Evolutionary conservation across 331 rosid genomes (phyloP).

Genomic region (Phaseolus coccineus): DNA sequence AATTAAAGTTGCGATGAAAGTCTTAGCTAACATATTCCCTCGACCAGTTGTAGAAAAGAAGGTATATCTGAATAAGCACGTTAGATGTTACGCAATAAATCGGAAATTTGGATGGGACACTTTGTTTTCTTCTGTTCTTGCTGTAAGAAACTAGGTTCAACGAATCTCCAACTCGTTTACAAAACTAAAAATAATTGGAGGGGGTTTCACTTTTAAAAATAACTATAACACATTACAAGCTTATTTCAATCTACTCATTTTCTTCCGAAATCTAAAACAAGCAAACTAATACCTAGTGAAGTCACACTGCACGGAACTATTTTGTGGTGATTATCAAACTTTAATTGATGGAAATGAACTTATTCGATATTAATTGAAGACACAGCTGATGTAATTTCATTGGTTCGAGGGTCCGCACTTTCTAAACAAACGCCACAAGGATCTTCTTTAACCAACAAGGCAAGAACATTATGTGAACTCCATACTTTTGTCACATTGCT

Average conservation of each 20-base stretch:
- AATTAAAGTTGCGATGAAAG: not conserved
- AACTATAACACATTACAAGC: not conserved
- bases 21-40: not conserved
- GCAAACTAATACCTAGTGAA: constrained; percentile 39
- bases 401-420: constrained; percentile 73
- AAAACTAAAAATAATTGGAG: constrained; percentile 29
- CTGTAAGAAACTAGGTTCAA: constrained; percentile 24
- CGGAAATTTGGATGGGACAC: constrained; percentile 17
- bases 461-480: constrained; percentile 77
- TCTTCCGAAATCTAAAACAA: not conserved
- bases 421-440: constrained; percentile 88
- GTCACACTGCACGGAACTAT: constrained; percentile 29
- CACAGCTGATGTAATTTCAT: constrained; percentile 76
- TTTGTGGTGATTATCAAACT: constrained; percentile 28
- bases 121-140: not conserved
- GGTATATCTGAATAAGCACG: constrained; percentile 19
- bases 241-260: constrained; percentile 28
- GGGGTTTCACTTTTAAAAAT: constrained; percentile 6
- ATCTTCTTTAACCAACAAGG: constrained; percentile 94
- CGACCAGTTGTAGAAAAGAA: constrained; percentile 8
- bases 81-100: constrained; percentile 26
- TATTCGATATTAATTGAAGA: constrained; percentile 67
- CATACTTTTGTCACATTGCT: constrained; percentile 67
- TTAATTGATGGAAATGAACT: constrained; percentile 24
- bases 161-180: constrained; percentile 26